These are phyloP conservation scores for Aureobasidium sp. DNA, from an alignment of 2,329 filamentous ascomycete species.

Conservation along the genomic window DNA sequence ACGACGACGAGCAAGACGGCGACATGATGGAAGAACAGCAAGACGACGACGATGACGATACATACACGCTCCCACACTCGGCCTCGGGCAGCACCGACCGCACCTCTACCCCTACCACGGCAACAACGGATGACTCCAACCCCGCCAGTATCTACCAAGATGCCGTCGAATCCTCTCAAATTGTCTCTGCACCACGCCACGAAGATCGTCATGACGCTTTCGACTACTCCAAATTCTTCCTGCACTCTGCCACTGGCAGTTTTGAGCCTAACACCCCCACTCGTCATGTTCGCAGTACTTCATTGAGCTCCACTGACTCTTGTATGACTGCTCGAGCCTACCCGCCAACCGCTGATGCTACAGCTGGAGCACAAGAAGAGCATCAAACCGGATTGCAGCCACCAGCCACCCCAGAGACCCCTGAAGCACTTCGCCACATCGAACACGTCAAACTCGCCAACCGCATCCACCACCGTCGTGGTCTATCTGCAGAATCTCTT, in stretches of 20 bases:
- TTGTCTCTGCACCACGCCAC: slow-evolving; percentile 46
- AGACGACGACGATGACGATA: slow-evolving; percentile 5
- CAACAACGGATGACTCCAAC: slow-evolving; percentile 18
- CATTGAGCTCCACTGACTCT: neutral
- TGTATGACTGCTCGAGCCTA: slow-evolving; percentile 6
- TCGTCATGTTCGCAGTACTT: neutral
- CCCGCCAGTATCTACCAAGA: slow-evolving; percentile 37
- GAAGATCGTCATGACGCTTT: slow-evolving; percentile 93
- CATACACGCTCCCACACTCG: neutral
- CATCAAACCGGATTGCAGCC: neutral
- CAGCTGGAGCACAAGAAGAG: neutral
- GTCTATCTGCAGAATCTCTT: slow-evolving; percentile 52
- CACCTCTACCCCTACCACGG: neutral
- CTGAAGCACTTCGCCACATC: slow-evolving; percentile 29
- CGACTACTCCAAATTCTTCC: slow-evolving; percentile 92
- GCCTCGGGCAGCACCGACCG: slow-evolving; percentile 3
- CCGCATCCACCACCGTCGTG: slow-evolving; percentile 36
- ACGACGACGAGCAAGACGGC: neutral
- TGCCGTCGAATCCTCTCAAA: slow-evolving; percentile 25
- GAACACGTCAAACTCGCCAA: slow-evolving; percentile 18
- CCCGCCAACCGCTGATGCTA: neutral
- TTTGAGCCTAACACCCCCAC: slow-evolving; percentile 42
- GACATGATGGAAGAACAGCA: neutral
- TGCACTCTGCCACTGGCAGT: slow-evolving; percentile 83
- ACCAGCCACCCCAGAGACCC: slow-evolving; percentile 24